Evolutionary conservation across 1,284 basidiomycete species (phyloP), one percentile per base, ranked within the genome.

Genomic region (Malassezia furfur): DNA sequence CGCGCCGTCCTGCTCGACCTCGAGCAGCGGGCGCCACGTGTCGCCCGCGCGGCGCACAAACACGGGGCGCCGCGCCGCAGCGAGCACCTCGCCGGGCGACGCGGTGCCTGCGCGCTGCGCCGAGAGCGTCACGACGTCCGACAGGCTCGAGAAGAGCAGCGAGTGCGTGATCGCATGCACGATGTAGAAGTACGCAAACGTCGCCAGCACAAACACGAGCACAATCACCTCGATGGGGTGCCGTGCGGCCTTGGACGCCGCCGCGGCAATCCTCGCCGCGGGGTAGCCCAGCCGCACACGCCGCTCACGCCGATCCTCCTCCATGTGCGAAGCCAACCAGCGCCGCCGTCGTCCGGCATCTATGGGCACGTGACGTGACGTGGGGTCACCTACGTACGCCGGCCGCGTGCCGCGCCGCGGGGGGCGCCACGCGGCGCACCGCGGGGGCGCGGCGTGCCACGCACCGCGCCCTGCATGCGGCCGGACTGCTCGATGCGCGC

Each of bases 161-260:
- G 77, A 78, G 48, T 77, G 76, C 46, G 88, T 88, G 74, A 91
- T 85, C 41, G 87, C 86, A 60, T 83, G 83, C 54, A 96, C 81
- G 60, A 93, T 81, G 75, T 91, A 87, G 75, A 94, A 91, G 77
- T 94, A 94, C 48, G 86, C 85, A 39, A 94, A 81, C 3, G 91
- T 94, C 34, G 86, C 86, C 58, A 90, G 76, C 70, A 91, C 82
- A 74, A 85, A 88, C 77, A 87, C 85, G 70, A 84, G 82, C 53
- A 93, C 88, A 64, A 93, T 88, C 21, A 86, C 85, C 75, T 96
- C 91, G 68, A 82, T 82, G 10, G 81, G 81, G 35, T 65, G 68
- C 25, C 59, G 57, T 2, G 69, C 62, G 9, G 67, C 65, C 5
- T 52, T 50, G 12, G 52, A 43, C 14, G 66, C 66, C n/a, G 21